Evolutionary conservation across 441 rosid species (phyloP).

Genomic region (Bruguiera hainesii): DNA sequence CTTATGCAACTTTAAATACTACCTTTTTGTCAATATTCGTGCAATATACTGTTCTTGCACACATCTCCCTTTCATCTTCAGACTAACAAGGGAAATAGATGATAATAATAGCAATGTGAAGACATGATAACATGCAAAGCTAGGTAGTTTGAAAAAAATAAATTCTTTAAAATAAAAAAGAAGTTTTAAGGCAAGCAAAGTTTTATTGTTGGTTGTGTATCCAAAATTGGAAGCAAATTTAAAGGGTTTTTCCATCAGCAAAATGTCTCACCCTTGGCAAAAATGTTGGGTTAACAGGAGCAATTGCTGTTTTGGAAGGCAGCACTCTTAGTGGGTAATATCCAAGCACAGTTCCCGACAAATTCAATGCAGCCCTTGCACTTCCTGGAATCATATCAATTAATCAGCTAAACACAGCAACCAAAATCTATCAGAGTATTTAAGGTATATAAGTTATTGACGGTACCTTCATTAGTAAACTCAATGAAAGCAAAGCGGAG

Average conservation of each 20-base stretch:
- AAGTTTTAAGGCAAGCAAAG: not conserved
- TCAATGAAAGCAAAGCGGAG: constrained; percentile 91
- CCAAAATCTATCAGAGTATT: not conserved
- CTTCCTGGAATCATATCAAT: constrained; percentile 54
- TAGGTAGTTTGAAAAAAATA: no score
- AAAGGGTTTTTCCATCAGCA: not conserved
- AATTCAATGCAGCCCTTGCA: constrained; percentile 75
- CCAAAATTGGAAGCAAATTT: not conserved
- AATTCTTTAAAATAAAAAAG: not conserved
- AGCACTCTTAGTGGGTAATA: constrained; percentile 85
- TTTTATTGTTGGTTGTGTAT: not conserved
- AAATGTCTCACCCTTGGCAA: constrained; percentile 62
- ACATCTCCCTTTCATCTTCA: constrained; percentile 95
- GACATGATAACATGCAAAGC: no score
- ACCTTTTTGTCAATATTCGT: constrained; percentile 93
- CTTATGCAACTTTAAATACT: not conserved
- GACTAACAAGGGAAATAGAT: constrained; percentile 31
- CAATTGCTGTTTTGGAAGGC: constrained; percentile 98
- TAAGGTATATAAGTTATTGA: constrained; percentile 5
- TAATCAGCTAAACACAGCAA: constrained; percentile 15
- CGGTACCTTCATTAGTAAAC: constrained; percentile 77
- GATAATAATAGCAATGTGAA: not conserved
- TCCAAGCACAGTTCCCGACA: constrained; percentile 86
- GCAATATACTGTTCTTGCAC: constrained; percentile 79
- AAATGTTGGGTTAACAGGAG: constrained; percentile 97